A percentile compares a stretch with the other conserved stretches of the same genome.
phyloP scores from a whole-genome alignment of 148 eudicot genomes.

The Vaccinium macrocarpon region DNA sequence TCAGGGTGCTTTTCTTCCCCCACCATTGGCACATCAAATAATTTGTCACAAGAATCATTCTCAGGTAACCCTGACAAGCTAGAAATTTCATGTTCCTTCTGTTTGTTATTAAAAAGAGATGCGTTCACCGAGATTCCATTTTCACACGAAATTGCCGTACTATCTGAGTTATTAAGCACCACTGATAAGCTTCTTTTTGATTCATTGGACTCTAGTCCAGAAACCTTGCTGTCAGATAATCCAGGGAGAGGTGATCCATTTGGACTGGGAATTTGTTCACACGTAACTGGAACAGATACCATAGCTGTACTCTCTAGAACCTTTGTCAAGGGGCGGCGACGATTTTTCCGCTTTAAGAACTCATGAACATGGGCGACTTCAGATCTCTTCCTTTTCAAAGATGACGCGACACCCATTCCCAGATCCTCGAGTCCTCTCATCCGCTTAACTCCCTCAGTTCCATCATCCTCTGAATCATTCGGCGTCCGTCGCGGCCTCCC shows the following conservation, averaged over 20 bases:
- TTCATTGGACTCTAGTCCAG: constrained; percentile 42
- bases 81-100: constrained; percentile 41
- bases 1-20: constrained; percentile 40
- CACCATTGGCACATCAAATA: constrained; percentile 69
- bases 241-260: constrained; percentile 36
- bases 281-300: constrained; percentile 71
- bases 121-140: constrained; percentile 25
- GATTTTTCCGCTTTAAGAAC: constrained; percentile 56
- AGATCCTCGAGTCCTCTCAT: constrained; percentile 88
- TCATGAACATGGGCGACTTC: constrained; percentile 61
- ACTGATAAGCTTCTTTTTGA: constrained; percentile 31
- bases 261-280: constrained; percentile 50
- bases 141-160: constrained; percentile 39
- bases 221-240: constrained; percentile 43
- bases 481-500: constrained; percentile 48
- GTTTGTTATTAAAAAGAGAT: constrained; percentile 25
- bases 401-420: constrained; percentile 48
- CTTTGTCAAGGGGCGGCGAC: constrained; percentile 61
- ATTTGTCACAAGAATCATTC: constrained; percentile 32
- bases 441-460: constrained; percentile 69
- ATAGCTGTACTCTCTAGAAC: constrained; percentile 64
- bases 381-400: constrained; percentile 60
- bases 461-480: constrained; percentile 91
- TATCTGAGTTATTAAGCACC: constrained; percentile 34
- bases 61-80: constrained; percentile 33